Evolutionary conservation across 140 eudicot genomes (phyloP).

Genomic region (Senecio squalidus): DNA sequence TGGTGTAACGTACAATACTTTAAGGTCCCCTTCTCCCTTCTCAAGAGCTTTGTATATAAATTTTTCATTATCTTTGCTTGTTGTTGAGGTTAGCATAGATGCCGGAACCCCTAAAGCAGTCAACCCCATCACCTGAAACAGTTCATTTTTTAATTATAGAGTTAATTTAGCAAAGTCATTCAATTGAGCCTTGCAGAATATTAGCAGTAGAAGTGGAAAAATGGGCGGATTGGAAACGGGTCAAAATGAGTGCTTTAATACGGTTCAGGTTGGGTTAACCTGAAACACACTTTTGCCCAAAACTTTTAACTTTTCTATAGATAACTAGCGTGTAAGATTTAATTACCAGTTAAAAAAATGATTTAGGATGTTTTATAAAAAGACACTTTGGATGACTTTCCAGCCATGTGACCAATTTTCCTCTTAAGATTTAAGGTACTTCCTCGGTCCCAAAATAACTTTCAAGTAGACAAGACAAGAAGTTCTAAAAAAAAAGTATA

Average conservation of each 20-base stretch:
- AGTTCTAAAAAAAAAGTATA: no score
- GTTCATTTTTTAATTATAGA: conserved; percentile 1
- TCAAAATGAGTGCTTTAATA: no score
- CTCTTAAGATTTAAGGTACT: no score
- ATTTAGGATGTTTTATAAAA: not conserved
- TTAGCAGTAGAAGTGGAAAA: not conserved
- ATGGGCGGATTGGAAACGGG: no score
- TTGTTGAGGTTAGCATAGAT: conserved; percentile 94
- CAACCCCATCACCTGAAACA: conserved; percentile 90
- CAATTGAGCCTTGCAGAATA: not conserved
- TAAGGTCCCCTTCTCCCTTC: conserved; percentile 90
- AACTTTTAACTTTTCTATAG: not conserved
- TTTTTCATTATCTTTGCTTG: conserved; percentile 81
- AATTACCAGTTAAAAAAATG: not conserved
- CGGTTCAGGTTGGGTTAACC: not conserved
- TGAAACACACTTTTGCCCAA: not conserved
- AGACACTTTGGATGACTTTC: not conserved
- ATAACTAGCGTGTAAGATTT: not conserved
- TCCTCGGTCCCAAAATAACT: no score
- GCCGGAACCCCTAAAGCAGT: conserved; percentile 96
- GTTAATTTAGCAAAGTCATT: not conserved
- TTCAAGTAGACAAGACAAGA: no score
- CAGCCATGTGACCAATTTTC: not conserved
- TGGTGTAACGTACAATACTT: conserved; percentile 88
- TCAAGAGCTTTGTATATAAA: conserved; percentile 89